Conservation (phyloP, 129 eudicot genomes). For the Flaveria ramosissima region DNA sequence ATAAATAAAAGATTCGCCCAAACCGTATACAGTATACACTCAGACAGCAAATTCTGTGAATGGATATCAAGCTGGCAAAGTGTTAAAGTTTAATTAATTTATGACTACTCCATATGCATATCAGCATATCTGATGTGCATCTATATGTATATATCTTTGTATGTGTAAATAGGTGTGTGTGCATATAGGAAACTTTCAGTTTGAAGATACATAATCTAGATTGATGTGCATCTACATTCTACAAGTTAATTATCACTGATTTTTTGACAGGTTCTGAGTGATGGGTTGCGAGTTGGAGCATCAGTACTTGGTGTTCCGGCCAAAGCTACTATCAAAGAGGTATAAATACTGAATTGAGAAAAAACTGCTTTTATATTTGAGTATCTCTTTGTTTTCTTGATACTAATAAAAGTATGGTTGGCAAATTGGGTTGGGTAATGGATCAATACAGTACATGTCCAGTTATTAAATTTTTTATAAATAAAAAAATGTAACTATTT, state of each 20-base stretch:
- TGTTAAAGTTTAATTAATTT: background rate
- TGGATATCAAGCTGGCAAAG: background rate
- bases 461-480: background rate
- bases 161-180: background rate
- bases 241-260: conserved; percentile 5
- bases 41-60: background rate
- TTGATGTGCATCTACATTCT: background rate
- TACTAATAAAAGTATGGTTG: background rate
- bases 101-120: conserved; percentile 1
- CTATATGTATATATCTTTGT: background rate
- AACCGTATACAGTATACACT: background rate
- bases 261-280: conserved; percentile 67
- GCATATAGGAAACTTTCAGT: background rate
- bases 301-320: conserved; percentile 99
- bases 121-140: background rate
- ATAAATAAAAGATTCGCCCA: background rate
- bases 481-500: background rate
- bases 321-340: conserved; percentile 99
- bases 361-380: background rate
- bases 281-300: conserved; percentile 80
- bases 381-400: conserved; percentile 3
- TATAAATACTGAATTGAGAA: conserved; percentile 27
- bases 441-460: background rate
- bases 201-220: background rate
- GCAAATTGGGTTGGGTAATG: background rate